Evolutionary conservation across 352 stramenopile species (phyloP), one percentile per base, ranked within the genome.

Genomic region (Globisporangium rhizosaccharum): DNA sequence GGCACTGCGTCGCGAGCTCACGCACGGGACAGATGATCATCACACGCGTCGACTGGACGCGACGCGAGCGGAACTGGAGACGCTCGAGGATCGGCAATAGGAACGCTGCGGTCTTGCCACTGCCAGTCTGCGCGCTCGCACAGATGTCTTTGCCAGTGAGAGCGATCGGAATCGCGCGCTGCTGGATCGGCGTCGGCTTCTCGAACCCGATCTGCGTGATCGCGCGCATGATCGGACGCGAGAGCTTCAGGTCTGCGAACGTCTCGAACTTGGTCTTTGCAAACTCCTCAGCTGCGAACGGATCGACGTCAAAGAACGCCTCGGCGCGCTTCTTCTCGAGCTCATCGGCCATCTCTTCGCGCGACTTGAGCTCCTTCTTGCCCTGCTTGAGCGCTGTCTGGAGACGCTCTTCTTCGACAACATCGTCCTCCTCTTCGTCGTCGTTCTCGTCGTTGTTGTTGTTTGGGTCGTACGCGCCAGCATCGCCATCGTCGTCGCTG

Each of bases 101-200:
- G 73, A 99, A 99, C 8, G 97, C 97, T 6, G 97, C 97, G 12
- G 97, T 99, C 72, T 99, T 99, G 69, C 97, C 97, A 78, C 79
- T 97, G 62, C 97, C 97, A 6, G 96, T 99, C 62, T 98, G 89
- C 1, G 96, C 96, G 55, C 88, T 97, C 15, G 96, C 98, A 68
- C 96, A 99, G 63, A 99, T 97, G 79, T 99, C 97, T 55, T 97
- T 94, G 41, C 96, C 96, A 20, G 85, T 91, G 14, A 99, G 67
- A 5, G 90, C 94, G 28, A 98, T 75, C 0, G 96, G 97, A 45
- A 99, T 97, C 42, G 94, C 91, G 25, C 85, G 88, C 52, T 95
- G 88, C 75, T 97, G 90, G 72, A 97, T 96, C 15, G 96, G 88
- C 52, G 97, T 99, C 14, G 97, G 97, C 50, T 92, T 96, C 36